Evolutionary conservation across 345 rosid genomes (phyloP).

Genomic region (Firmiana major): DNA sequence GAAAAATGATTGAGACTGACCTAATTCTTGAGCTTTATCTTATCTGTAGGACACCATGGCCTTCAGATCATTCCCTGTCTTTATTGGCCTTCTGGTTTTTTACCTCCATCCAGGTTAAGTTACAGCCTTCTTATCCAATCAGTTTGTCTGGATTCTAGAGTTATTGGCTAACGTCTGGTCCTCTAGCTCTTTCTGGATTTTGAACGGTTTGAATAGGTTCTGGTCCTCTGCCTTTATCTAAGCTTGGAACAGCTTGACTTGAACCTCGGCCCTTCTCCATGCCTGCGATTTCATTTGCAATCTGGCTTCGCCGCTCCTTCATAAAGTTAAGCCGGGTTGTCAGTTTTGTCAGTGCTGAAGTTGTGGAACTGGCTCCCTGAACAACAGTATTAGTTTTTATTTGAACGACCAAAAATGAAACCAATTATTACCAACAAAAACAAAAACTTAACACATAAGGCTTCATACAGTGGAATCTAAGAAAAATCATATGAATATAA

Average conservation of each 20-base stretch:
- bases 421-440: background rate
- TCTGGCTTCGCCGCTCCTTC: constrained; percentile 73
- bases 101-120: constrained; percentile 16
- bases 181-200: constrained; percentile 11
- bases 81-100: constrained; percentile 8
- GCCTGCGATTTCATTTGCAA: constrained; percentile 55
- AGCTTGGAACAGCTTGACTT: constrained; percentile 14
- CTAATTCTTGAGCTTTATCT: constrained; percentile 29
- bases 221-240: constrained; percentile 22
- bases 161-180: constrained; percentile 15
- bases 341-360: constrained; percentile 71
- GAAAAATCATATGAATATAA: no score
- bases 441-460: no score
- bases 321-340: constrained; percentile 76
- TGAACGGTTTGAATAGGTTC: constrained; percentile 13
- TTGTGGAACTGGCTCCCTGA: constrained; percentile 49
- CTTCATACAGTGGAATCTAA: no score
- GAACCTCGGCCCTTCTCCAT: constrained; percentile 42
- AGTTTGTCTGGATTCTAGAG: constrained; percentile 9
- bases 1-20: constrained; percentile 1
- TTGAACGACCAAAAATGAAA: background rate
- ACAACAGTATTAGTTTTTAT: background rate
- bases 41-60: constrained; percentile 19
- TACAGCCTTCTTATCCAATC: background rate
- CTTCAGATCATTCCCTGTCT: constrained; percentile 39